Evolutionary conservation across 257 asterid genomes (phyloP).

Genomic region (Salvia rosmarinus): DNA sequence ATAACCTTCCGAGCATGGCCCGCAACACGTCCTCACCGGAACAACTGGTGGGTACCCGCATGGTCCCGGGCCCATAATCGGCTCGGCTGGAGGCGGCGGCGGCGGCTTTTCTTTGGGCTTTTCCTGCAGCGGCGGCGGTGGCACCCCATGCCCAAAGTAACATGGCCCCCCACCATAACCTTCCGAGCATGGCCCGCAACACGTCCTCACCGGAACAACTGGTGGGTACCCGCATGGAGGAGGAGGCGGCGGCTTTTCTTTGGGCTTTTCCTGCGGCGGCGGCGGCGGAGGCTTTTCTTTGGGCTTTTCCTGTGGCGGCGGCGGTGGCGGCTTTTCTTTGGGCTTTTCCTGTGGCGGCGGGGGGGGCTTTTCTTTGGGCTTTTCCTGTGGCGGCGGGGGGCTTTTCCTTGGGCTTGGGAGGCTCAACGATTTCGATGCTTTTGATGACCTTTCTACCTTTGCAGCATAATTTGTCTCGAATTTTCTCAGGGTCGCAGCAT

Average conservation of each 20-base stretch:
- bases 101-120: slow-evolving; percentile 31
- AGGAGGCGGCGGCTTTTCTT: too few relatives aligned
- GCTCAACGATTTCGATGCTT: slow-evolving; percentile 60
- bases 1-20: slow-evolving; percentile 45
- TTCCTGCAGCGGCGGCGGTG: slow-evolving; percentile 50
- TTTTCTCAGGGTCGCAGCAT: slow-evolving; percentile 72
- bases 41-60: slow-evolving; percentile 32
- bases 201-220: slow-evolving; percentile 38
- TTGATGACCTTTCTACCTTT: slow-evolving; percentile 64
- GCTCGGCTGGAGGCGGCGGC: slow-evolving; percentile 31
- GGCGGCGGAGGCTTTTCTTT: slow-evolving; percentile 30
- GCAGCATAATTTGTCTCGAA: slow-evolving; percentile 71
- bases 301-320: slow-evolving; percentile 34
- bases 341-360: not conserved
- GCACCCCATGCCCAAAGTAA: slow-evolving; percentile 43
- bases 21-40: slow-evolving; percentile 48
- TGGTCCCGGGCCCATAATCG: not conserved
- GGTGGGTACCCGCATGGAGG: slow-evolving; percentile 31
- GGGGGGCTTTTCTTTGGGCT: slow-evolving; percentile 33
- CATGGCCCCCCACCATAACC: slow-evolving; percentile 64
- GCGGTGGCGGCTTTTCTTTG: too few relatives aligned
- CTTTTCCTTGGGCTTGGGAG: slow-evolving; percentile 32
- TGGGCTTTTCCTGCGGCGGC: slow-evolving; percentile 2
- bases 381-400: slow-evolving; percentile 35
- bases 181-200: slow-evolving; percentile 48